phyloP scores from a whole-genome alignment of 1,284 basidiomycete species.

The Tetrapyrgos nigripes region DNA sequence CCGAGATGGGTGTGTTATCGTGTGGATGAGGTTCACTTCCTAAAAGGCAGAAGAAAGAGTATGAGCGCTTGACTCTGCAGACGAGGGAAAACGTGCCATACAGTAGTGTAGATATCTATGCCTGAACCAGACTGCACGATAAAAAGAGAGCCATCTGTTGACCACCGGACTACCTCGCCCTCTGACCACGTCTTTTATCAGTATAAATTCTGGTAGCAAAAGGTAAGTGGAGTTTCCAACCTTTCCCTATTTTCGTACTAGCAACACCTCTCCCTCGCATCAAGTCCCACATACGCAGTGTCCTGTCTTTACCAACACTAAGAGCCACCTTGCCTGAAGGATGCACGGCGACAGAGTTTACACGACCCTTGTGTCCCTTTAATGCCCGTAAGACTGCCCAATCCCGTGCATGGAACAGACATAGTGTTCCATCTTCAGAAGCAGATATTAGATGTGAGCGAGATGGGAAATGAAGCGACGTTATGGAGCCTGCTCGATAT shows the following conservation, averaged over 20 bases:
- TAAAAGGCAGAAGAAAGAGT: constrained; percentile 32
- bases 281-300: constrained; percentile 97
- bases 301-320: constrained; percentile 90
- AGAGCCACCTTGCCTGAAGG: constrained; percentile 92
- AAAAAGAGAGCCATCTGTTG: constrained; percentile 76
- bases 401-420: constrained; percentile 91
- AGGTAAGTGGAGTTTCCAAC: constrained; percentile 45
- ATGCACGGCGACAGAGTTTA: constrained; percentile 92
- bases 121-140: constrained; percentile 78
- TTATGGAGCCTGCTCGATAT: constrained; percentile 78
- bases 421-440: constrained; percentile 89
- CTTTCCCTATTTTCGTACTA: constrained; percentile 87
- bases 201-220: not conserved
- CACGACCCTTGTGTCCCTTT: constrained; percentile 92
- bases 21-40: constrained; percentile 77
- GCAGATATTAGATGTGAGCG: constrained; percentile 89
- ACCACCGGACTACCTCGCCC: constrained; percentile 89
- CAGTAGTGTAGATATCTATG: constrained; percentile 85
- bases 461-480: constrained; percentile 87
- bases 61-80: constrained; percentile 7
- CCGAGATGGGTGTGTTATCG: constrained; percentile 76
- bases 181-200: constrained; percentile 51
- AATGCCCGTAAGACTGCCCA: constrained; percentile 90
- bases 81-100: constrained; percentile 42
- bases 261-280: constrained; percentile 93